These are phyloP conservation scores for Macrolepiota albuminosa DNA, from an alignment of 768 basidiomycete species.

Conservation along the genomic window DNA sequence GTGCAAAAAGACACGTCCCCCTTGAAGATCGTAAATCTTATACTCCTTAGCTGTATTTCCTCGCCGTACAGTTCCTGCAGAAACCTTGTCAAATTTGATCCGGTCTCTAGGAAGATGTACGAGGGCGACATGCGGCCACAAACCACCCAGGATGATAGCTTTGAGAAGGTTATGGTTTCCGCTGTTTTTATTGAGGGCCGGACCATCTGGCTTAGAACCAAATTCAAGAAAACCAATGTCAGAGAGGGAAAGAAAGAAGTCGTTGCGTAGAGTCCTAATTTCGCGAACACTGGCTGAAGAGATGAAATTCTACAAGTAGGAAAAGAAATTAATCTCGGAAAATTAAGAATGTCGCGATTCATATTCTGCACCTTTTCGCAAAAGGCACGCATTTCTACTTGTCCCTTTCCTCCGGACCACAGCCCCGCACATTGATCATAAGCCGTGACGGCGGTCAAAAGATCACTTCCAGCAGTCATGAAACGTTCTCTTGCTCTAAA, in stretches of 20 bases:
- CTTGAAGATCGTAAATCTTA: conserved; percentile 70
- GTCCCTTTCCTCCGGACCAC: conserved; percentile 45
- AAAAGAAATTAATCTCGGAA: background rate
- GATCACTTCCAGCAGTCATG: conserved; percentile 68
- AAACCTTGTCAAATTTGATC: conserved; percentile 84
- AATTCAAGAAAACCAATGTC: conserved; percentile 66
- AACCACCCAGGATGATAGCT: conserved; percentile 76
- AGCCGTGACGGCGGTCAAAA: conserved; percentile 77
- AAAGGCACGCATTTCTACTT: conserved; percentile 45
- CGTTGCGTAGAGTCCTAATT: conserved; percentile 69
- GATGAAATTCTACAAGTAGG: conserved; percentile 68
- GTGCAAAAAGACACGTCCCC: conserved; percentile 73
- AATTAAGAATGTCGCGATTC: background rate
- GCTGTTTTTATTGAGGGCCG: conserved; percentile 60
- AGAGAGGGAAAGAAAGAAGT: conserved; percentile 67
- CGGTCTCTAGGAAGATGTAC: conserved; percentile 66
- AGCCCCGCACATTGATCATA: conserved; percentile 60
- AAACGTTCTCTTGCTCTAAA: conserved; percentile 71
- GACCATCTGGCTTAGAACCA: conserved; percentile 37
- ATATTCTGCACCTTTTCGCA: conserved; percentile 56
- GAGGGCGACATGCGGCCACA: conserved; percentile 81
- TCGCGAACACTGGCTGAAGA: conserved; percentile 70
- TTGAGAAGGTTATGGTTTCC: conserved; percentile 74
- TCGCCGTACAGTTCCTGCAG: conserved; percentile 78
- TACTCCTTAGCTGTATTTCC: conserved; percentile 84